Conservation (phyloP, 2,329 filamentous ascomycete species). For the Microascus cirrosus region DNA sequence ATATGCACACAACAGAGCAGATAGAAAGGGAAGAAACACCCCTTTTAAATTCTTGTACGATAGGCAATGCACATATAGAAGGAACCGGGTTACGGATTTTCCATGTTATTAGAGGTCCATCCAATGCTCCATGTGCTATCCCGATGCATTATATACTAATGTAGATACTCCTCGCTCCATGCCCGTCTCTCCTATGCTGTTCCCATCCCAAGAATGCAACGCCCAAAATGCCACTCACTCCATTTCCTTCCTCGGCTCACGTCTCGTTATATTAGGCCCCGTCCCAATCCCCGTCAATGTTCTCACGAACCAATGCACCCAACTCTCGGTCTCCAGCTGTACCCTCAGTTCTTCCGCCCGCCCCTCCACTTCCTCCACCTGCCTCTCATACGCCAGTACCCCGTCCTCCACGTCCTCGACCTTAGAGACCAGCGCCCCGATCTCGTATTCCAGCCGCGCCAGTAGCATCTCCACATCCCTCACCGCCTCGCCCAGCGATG, state of each 20-base stretch:
- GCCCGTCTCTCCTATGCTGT: not conserved
- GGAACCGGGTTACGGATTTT: not conserved
- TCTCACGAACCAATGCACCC: conserved; percentile 53
- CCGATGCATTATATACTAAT: not conserved
- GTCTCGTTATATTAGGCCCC: conserved; percentile 39
- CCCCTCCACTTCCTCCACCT: conserved; percentile 61
- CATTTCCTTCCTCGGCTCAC: not conserved
- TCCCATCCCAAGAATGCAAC: not conserved
- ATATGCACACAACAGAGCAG: not conserved
- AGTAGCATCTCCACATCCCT: conserved; percentile 72
- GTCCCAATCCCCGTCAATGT: conserved; percentile 50
- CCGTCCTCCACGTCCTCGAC: conserved; percentile 82
- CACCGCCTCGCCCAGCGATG: conserved; percentile 56
- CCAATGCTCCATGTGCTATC: not conserved
- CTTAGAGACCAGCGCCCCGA: conserved; percentile 66
- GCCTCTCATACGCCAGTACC: conserved; percentile 65
- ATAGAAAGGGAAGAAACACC: not conserved
- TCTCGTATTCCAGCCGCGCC: conserved; percentile 86
- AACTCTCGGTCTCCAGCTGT: conserved; percentile 53
- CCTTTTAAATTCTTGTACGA: not conserved
- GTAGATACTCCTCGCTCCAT: not conserved
- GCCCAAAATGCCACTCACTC: not conserved
- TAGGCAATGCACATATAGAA: not conserved
- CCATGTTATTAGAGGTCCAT: not conserved
- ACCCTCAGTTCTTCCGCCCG: conserved; percentile 51